phyloP scores from a whole-genome alignment of 768 basidiomycete genomes.

The Tephrocybe sp. region DNA sequence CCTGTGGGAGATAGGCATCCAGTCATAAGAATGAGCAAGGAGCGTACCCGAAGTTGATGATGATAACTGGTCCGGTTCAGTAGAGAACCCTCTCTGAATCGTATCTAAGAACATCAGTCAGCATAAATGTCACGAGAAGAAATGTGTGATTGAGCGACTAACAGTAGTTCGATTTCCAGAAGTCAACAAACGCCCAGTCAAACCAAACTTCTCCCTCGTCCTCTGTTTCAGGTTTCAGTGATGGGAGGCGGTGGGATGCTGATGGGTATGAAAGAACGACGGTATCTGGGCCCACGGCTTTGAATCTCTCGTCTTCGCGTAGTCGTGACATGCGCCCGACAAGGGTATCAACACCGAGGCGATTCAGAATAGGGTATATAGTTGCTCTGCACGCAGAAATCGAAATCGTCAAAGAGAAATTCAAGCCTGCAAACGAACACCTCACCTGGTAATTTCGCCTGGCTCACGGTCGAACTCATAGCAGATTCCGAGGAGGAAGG shows the following conservation, averaged over 20 bases:
- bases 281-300: constrained; percentile 81
- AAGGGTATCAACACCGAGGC: constrained; percentile 87
- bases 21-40: constrained; percentile 5
- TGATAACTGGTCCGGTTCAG: constrained; percentile 64
- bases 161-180: constrained; percentile 99
- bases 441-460: constrained; percentile 90
- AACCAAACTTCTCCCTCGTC: constrained; percentile 93
- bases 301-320: constrained; percentile 92
- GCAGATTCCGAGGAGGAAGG: constrained; percentile 89
- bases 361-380: constrained; percentile 85
- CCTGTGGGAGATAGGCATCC: constrained; percentile 31
- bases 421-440: constrained; percentile 6
- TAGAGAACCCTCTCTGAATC: constrained; percentile 68
- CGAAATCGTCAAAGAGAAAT: constrained; percentile 3
- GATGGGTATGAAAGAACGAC: constrained; percentile 61
- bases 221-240: constrained; percentile 34
- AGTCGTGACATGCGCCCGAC: constrained; percentile 83
- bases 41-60: constrained; percentile 45
- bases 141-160: constrained; percentile 24
- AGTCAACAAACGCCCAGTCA: constrained; percentile 97
- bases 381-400: constrained; percentile 51
- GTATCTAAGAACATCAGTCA: constrained; percentile 46
- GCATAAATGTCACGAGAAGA: background rate
- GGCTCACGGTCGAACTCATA: constrained; percentile 97
- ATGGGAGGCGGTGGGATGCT: constrained; percentile 29